Evolutionary conservation across 1,284 basidiomycete species (phyloP).

Genomic region (Boletus semigastroideus): DNA sequence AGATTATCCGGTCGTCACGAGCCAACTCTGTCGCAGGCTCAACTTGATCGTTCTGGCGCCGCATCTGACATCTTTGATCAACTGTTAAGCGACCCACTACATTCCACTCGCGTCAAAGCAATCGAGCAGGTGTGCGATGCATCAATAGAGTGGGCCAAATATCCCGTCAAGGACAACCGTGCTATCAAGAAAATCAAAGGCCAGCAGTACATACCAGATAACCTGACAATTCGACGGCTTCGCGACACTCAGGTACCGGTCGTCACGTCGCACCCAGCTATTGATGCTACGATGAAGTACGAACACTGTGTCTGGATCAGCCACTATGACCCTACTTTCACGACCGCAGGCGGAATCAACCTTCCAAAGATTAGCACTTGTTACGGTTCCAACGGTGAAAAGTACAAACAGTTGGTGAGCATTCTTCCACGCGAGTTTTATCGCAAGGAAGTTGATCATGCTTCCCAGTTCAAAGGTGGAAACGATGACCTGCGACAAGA

Average conservation of each 20-base stretch:
- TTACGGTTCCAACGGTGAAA: conserved; percentile 64
- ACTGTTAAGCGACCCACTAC: conserved; percentile 45
- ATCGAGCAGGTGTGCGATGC: conserved; percentile 73
- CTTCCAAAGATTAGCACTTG: conserved; percentile 83
- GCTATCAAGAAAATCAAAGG: conserved; percentile 26
- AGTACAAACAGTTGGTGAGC: conserved; percentile 82
- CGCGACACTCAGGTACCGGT: conserved; percentile 74
- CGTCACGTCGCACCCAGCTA: conserved; percentile 67
- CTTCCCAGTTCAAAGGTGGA: conserved; percentile 83
- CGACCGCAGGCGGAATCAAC: conserved; percentile 78
- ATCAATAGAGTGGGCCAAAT: conserved; percentile 81
- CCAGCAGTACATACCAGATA: conserved; percentile 40
- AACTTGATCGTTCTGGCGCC: conserved; percentile 59
- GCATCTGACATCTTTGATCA: conserved; percentile 69
- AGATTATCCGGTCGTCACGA: conserved; percentile 45
- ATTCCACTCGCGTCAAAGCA: conserved; percentile 47
- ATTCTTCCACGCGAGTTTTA: neutral
- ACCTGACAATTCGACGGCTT: conserved; percentile 48
- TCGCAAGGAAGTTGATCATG: neutral
- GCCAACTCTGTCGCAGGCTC: conserved; percentile 34
- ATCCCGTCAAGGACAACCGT: conserved; percentile 42
- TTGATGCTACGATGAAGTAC: conserved; percentile 76
- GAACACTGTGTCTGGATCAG: conserved; percentile 65
- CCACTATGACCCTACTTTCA: conserved; percentile 60
- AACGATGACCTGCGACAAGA: conserved; percentile 94